These are phyloP conservation scores for Calonectria hawksworthii DNA, from an alignment of 2,329 filamentous ascomycete genomes.

Conservation along the genomic window DNA sequence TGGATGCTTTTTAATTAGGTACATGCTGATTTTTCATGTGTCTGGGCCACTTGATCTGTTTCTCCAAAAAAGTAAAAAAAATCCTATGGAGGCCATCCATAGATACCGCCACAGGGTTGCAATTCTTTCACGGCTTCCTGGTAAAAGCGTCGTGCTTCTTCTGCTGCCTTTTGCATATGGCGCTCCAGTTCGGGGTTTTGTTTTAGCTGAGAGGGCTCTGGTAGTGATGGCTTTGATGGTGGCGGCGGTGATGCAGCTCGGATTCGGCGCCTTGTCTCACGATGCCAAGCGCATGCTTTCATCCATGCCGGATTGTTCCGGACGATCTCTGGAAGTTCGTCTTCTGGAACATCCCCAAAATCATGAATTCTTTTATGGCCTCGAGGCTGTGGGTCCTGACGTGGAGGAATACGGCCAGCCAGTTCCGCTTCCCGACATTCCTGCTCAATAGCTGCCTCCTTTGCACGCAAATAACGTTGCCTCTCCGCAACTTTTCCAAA, in stretches of 20 bases:
- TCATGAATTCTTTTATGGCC: constrained; percentile 48
- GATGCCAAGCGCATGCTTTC: constrained; percentile 55
- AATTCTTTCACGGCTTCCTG: constrained; percentile 21
- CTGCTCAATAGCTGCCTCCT: constrained; percentile 35
- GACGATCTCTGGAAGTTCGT: constrained; percentile 61
- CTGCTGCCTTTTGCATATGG: constrained; percentile 32
- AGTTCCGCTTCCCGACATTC: constrained; percentile 26
- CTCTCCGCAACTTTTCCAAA: constrained; percentile 62
- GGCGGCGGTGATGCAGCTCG: neutral
- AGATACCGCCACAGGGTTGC: neutral
- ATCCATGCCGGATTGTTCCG: constrained; percentile 61
- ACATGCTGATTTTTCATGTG: neutral
- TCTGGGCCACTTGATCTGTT: neutral
- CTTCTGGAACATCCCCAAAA: constrained; percentile 54
- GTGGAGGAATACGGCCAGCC: constrained; percentile 31
- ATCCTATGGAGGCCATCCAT: neutral
- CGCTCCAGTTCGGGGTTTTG: constrained; percentile 13
- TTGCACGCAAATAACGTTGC: constrained; percentile 49
- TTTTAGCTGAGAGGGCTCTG: neutral
- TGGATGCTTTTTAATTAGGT: neutral
- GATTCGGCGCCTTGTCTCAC: constrained; percentile 44
- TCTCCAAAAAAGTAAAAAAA: neutral
- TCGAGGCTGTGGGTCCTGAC: constrained; percentile 48
- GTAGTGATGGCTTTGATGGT: neutral
- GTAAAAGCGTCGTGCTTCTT: constrained; percentile 43